phyloP scores from a whole-genome alignment of 2,329 filamentous ascomycete species.

The Colletotrichum somersetense region DNA sequence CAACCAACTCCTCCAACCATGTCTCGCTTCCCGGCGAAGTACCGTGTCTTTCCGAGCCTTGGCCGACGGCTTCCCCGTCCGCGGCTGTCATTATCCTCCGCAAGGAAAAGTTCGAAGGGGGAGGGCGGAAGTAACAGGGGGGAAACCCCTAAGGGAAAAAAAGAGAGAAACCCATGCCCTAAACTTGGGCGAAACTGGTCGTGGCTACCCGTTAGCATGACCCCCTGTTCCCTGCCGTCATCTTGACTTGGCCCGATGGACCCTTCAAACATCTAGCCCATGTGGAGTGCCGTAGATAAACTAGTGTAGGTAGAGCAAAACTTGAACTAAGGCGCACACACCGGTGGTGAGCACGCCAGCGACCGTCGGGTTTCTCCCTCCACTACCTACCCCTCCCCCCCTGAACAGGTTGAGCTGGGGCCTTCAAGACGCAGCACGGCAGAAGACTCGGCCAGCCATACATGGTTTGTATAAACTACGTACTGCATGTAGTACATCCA shows the following conservation, averaged over 20 bases:
- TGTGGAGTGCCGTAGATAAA: not conserved
- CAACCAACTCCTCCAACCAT: not conserved
- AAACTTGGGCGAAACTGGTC: not conserved
- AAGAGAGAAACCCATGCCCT: not conserved
- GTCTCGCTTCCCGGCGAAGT: not conserved
- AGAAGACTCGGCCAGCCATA: not conserved
- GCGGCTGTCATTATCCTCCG: not conserved
- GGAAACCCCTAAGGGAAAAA: not conserved
- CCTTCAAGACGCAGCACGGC: not conserved
- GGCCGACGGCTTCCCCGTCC: slow-evolving; percentile 1
- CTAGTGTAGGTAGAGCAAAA: not conserved
- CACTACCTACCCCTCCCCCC: not conserved
- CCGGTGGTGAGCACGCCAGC: slow-evolving; percentile 17
- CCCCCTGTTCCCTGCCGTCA: slow-evolving; percentile 20
- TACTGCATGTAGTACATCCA: too few relatives aligned
- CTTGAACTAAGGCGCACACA: not conserved
- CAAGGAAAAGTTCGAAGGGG: not conserved
- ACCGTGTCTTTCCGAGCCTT: not conserved
- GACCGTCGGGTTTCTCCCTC: slow-evolving; percentile 12
- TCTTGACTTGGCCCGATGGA: slow-evolving; percentile 16
- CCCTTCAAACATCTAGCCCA: slow-evolving; percentile 19
- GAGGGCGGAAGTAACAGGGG: not conserved
- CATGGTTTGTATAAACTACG: not conserved
- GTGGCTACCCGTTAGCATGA: not conserved
- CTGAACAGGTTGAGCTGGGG: not conserved